Evolutionary conservation across 208 protist species (phyloP), one percentile per base, ranked within the genome.

Genomic region (Porcisia deanei): DNA sequence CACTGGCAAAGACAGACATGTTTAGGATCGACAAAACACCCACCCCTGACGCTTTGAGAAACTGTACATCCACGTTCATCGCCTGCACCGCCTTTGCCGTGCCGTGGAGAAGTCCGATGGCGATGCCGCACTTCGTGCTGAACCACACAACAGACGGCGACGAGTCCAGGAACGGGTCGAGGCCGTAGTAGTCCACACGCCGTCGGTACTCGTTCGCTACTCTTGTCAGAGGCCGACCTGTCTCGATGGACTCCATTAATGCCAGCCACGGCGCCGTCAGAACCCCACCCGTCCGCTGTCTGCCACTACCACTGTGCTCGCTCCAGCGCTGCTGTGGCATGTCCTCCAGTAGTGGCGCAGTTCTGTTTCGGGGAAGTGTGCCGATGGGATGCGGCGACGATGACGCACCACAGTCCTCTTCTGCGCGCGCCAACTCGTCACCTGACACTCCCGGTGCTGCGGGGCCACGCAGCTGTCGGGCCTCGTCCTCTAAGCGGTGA

Each of bases 1-100:
- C 88, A 57, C 82, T 89, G 18, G 90, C 88, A 65, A 93, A 84
- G 37, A 95, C 88, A 47, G 93, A 90, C 83, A 93, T 88, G 81
- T 97, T 97, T 3, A 95, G 74, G 69, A 97, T 86, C 43, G 93
- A 93, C 37, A 97, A 72, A 39, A 94, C 84, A 7, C 91, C 91
- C 2, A 95, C 86, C 25, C 91, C 90, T 14, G 91, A 95, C 64
- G 93, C 91, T 37, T 85, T 85, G 10, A 97, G 83, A 72, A 94
- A 97, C 77, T 91, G 88, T 69, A 92, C 86, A 61, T 97, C 93
- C 43, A 92, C 88, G 80, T 92, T 92, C 68, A 95, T 85, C 6
- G 89, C 86, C 76, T 93, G 88, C 57, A 93, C 65, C 4, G 88
- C 87, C 67, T 85, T 85, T 18, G 84, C 58, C 8, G 86, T 88